A percentile compares a stretch with the other conserved stretches of the same genome.
phyloP scores from a whole-genome alignment of 2,329 filamentous ascomycete genomes.

The Pestalotiopsis sp. region DNA sequence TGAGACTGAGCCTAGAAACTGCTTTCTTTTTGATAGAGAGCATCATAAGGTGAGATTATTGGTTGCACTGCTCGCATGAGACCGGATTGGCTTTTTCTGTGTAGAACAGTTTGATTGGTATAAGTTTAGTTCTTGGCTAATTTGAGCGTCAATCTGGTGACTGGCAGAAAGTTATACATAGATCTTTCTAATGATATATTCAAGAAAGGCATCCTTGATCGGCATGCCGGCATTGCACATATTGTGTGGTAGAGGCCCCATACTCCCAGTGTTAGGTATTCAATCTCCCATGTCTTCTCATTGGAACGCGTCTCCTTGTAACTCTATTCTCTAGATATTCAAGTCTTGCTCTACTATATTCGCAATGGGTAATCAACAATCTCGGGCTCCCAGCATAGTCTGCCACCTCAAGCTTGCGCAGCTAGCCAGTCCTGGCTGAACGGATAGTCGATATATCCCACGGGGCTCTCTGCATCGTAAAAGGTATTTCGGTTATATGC shows the following conservation, averaged over 20 bases:
- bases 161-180: not conserved
- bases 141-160: not conserved
- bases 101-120: not conserved
- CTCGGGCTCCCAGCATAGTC: not conserved
- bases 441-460: constrained; percentile 40
- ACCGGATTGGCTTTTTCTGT: not conserved
- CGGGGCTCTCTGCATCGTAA: constrained; percentile 14
- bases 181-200: no score
- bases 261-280: no score
- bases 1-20: not conserved
- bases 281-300: no score
- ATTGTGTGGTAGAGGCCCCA: no score
- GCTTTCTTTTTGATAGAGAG: not conserved
- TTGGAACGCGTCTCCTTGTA: no score
- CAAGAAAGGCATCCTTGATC: no score
- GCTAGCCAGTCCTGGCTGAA: constrained; percentile 27
- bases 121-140: not conserved
- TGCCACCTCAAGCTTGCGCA: not conserved
- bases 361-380: not conserved
- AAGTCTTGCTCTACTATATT: not conserved
- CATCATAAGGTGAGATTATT: not conserved
- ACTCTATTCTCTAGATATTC: no score
- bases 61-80: not conserved
- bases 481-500: constrained; percentile 28
- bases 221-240: no score